Conservation (phyloP, 768 basidiomycete genomes). For the Collybia sordida region DNA sequence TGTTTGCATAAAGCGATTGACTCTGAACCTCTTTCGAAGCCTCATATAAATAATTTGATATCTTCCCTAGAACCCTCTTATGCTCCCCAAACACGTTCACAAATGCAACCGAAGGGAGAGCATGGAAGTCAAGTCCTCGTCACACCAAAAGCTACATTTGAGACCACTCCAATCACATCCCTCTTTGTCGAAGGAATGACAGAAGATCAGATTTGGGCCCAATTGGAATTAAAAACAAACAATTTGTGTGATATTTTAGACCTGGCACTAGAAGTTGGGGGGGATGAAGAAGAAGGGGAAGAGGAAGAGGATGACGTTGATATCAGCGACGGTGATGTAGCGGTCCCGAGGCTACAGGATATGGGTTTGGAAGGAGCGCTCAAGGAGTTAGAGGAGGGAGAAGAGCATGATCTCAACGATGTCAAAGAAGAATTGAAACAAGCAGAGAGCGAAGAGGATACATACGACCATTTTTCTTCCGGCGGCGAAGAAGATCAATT, state of each 20-base stretch:
- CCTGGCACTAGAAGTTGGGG: constrained; percentile 53
- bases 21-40: constrained; percentile 64
- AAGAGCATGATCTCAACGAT: constrained; percentile 32
- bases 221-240: constrained; percentile 80
- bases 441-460: constrained; percentile 19
- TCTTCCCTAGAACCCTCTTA: constrained; percentile 63
- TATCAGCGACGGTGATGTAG: too few relatives aligned
- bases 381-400: constrained; percentile 29
- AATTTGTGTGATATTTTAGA: constrained; percentile 71
- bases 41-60: constrained; percentile 66
- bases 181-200: constrained; percentile 81
- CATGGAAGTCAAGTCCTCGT: constrained; percentile 27
- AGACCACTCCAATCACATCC: constrained; percentile 70
- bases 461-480: constrained; percentile 20
- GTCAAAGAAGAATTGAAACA: constrained; percentile 19
- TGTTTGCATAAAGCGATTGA: constrained; percentile 49
- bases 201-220: constrained; percentile 89
- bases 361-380: constrained; percentile 22
- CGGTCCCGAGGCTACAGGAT: constrained; percentile 31
- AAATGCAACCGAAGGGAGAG: constrained; percentile 42
- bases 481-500: constrained; percentile 21
- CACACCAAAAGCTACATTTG: constrained; percentile 27
- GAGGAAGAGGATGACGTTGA: constrained; percentile 25
- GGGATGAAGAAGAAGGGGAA: constrained; percentile 26
- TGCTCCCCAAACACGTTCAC: constrained; percentile 77